Conservation (phyloP, 129 eudicot species). For the Artemisia tridentata region DNA sequence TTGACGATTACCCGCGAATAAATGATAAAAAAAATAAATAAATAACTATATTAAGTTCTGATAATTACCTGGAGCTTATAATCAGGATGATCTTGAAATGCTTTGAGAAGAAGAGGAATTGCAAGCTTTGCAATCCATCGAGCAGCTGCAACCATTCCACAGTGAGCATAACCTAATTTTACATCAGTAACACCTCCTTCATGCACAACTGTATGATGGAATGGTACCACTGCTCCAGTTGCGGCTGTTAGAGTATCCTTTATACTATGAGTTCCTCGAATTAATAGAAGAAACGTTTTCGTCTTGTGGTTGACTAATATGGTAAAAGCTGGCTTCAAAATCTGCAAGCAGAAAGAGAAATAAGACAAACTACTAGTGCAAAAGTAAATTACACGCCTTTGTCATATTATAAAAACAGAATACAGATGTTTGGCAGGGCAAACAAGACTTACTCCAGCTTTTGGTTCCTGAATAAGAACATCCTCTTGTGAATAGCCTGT, state of each 20-base stretch:
- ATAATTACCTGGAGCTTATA: slow-evolving; percentile 73
- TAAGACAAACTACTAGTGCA: background rate
- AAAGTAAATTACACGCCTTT: background rate
- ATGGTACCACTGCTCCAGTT: slow-evolving; percentile 98
- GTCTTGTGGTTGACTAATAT: slow-evolving; percentile 69
- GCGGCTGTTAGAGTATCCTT: slow-evolving; percentile 97
- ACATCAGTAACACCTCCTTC: slow-evolving; percentile 90
- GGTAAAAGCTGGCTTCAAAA: slow-evolving; percentile 95
- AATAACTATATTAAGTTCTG: background rate
- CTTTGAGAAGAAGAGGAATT: slow-evolving; percentile 68
- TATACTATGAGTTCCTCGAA: slow-evolving; percentile 97
- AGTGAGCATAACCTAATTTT: slow-evolving; percentile 91
- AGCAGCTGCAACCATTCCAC: slow-evolving; percentile 99
- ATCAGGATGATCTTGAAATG: slow-evolving; percentile 56
- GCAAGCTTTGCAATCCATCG: slow-evolving; percentile 98
- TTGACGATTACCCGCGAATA: background rate
- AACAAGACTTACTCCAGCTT: slow-evolving; percentile 83
- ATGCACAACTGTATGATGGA: slow-evolving; percentile 83
- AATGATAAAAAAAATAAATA: background rate
- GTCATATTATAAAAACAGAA: background rate
- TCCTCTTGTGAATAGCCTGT: slow-evolving; percentile 74
- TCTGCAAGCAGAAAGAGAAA: slow-evolving; percentile 51
- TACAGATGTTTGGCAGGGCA: background rate
- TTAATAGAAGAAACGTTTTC: slow-evolving; percentile 65
- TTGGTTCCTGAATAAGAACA: slow-evolving; percentile 95